Conservation (phyloP, 768 basidiomycete genomes). For the Butyriboletus loyo region DNA sequence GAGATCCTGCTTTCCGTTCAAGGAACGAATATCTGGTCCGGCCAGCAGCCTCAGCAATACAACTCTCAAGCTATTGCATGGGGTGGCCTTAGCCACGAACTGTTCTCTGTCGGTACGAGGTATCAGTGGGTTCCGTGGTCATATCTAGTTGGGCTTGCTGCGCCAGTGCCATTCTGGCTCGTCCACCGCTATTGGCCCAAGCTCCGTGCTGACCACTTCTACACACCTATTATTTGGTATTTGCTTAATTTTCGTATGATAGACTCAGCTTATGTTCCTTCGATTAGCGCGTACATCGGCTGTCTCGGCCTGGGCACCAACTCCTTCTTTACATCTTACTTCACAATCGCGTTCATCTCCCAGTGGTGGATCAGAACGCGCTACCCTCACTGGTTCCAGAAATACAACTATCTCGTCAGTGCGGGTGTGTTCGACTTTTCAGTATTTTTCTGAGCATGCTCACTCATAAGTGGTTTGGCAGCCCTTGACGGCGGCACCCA, state of each 20-base stretch:
- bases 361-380: slow-evolving; percentile 40
- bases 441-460: too few relatives aligned
- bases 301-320: slow-evolving; percentile 27
- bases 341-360: slow-evolving; percentile 29
- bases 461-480: background rate
- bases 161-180: slow-evolving; percentile 42
- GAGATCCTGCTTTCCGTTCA: slow-evolving; percentile 51
- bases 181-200: slow-evolving; percentile 35
- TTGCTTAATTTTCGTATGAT: slow-evolving; percentile 1
- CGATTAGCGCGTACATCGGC: slow-evolving; percentile 17
- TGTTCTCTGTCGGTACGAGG: slow-evolving; percentile 31
- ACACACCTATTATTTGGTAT: slow-evolving; percentile 30
- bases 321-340: slow-evolving; percentile 18
- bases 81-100: slow-evolving; percentile 36
- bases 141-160: slow-evolving; percentile 31
- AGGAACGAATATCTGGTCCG: slow-evolving; percentile 43
- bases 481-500: slow-evolving; percentile 41
- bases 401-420: slow-evolving; percentile 35
- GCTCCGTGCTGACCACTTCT: slow-evolving; percentile 25
- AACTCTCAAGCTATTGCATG: slow-evolving; percentile 37
- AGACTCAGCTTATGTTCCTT: background rate
- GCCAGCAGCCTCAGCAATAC: slow-evolving; percentile 29
- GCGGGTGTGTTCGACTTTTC: slow-evolving; percentile 39
- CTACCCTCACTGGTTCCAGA: slow-evolving; percentile 35
- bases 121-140: slow-evolving; percentile 42